A percentile compares a stretch with the other conserved stretches of the same genome.
Evolutionary conservation across 2,329 filamentous ascomycete genomes (phyloP).

Genomic region (Neofusicoccum umdonicola): DNA sequence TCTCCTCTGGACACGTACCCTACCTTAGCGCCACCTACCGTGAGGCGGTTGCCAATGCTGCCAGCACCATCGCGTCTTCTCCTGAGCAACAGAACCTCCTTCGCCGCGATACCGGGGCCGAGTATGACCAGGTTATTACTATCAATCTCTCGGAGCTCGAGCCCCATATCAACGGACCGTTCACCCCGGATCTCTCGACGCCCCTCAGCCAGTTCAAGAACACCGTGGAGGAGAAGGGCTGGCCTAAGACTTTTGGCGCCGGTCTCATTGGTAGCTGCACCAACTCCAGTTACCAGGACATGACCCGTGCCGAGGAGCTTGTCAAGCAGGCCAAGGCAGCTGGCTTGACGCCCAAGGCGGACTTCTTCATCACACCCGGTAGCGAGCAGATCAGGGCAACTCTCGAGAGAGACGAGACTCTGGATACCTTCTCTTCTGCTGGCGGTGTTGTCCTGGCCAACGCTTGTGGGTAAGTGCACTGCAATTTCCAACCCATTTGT

Average conservation of each 20-base stretch:
- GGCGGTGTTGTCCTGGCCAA: conserved; percentile 91
- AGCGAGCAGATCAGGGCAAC: conserved; percentile 97
- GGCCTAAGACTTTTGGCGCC: conserved; percentile 88
- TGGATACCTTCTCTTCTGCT: conserved; percentile 79
- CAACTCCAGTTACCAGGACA: conserved; percentile 98
- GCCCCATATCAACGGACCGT: conserved; percentile 95
- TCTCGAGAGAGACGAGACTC: conserved; percentile 81
- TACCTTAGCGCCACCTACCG: conserved; percentile 86
- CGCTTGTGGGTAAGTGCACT: conserved; percentile 63
- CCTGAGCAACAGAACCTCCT: conserved; percentile 64
- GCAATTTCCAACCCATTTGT: neutral
- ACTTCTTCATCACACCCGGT: conserved; percentile 95
- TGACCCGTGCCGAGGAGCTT: conserved; percentile 90
- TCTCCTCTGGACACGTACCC: conserved; percentile 75
- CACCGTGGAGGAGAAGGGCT: conserved; percentile 77
- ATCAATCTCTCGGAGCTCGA: conserved; percentile 89
- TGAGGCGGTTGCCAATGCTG: conserved; percentile 65
- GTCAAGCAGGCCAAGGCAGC: conserved; percentile 87
- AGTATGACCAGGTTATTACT: conserved; percentile 87
- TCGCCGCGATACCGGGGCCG: conserved; percentile 72
- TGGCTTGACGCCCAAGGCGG: conserved; percentile 83
- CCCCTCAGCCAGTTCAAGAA: conserved; percentile 88
- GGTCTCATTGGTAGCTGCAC: conserved; percentile 97
- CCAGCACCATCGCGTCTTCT: conserved; percentile 59
- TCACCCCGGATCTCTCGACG: conserved; percentile 92